Evolutionary conservation across 495 filamentous ascomycete genomes (phyloP).

Genomic region (Daldinia vernicosa): DNA sequence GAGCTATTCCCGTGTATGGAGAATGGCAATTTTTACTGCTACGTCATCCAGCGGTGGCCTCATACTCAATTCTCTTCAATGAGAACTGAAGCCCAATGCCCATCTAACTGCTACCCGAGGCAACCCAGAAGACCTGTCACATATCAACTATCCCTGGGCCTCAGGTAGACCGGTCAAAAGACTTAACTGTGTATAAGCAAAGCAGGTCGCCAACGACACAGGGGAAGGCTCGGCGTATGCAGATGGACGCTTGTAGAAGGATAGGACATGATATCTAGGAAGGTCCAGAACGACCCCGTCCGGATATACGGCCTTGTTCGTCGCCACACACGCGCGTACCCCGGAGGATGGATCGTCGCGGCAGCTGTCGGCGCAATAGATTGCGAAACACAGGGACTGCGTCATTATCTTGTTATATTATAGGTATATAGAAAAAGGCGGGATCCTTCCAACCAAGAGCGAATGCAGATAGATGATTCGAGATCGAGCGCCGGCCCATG

Average conservation of each 20-base stretch:
- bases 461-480: slow-evolving; percentile 35
- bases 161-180: slow-evolving; percentile 33
- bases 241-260: slow-evolving; percentile 21
- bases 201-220: slow-evolving; percentile 24
- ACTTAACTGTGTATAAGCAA: no score
- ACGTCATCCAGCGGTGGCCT: slow-evolving; percentile 25
- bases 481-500: slow-evolving; percentile 36
- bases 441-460: slow-evolving; percentile 16
- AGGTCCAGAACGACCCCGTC: slow-evolving; percentile 19
- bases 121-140: slow-evolving; percentile 33
- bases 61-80: slow-evolving; percentile 6
- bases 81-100: slow-evolving; percentile 2
- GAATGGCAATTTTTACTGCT: slow-evolving; percentile 9
- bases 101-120: slow-evolving; percentile 12
- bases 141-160: slow-evolving; percentile 36
- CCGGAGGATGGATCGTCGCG: slow-evolving; percentile 22
- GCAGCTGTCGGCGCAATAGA: slow-evolving; percentile 17
- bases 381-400: slow-evolving; percentile 28
- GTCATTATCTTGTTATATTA: slow-evolving; percentile 28
- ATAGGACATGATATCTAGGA: slow-evolving; percentile 18
- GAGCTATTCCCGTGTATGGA: slow-evolving; percentile 12
- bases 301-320: slow-evolving; percentile 9
- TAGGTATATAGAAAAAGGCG: slow-evolving; percentile 4
- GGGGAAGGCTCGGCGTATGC: slow-evolving; percentile 18
- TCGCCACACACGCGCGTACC: slow-evolving; percentile 15